Evolutionary conservation across 192 early-diverging fungal species (phyloP).

Genomic region (Borealophlyctis nickersoniae): DNA sequence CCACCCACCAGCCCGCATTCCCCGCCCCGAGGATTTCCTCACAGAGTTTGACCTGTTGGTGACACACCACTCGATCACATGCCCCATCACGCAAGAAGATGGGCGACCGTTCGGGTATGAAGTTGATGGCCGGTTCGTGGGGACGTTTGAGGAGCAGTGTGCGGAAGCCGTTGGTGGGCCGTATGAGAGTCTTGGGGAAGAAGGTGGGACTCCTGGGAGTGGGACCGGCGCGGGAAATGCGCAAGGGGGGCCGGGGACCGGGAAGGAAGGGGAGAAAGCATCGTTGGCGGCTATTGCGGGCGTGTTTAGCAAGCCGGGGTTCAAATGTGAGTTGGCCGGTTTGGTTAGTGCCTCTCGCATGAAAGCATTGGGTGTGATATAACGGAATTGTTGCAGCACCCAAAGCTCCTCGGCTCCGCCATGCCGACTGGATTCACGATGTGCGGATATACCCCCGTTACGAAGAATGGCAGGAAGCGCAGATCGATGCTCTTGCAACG

Average conservation of each 20-base stretch:
- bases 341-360: background rate
- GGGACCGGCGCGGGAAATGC: background rate
- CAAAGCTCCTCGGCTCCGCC: constrained; percentile 29
- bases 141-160: constrained; percentile 34
- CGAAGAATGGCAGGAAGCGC: constrained; percentile 38
- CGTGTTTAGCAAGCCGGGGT: constrained; percentile 22
- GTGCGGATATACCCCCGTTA: constrained; percentile 30
- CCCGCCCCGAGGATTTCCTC: constrained; percentile 53
- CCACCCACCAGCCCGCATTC: constrained; percentile 31
- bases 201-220: background rate
- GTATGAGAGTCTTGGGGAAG: constrained; percentile 29
- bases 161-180: constrained; percentile 35
- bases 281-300: constrained; percentile 28
- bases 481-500: constrained; percentile 28
- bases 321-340: constrained; percentile 10
- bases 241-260: background rate
- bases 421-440: constrained; percentile 43
- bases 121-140: constrained; percentile 40
- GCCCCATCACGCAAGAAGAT: constrained; percentile 51
- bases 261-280: background rate
- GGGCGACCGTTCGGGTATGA: constrained; percentile 57
- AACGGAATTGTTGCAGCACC: constrained; percentile 3
- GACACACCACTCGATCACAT: constrained; percentile 40
- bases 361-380: background rate
- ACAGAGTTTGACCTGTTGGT: constrained; percentile 52